Base-by-base conservation (phyloP, 129 eudicot species). In the Helichrysum umbraculigerum region DNA sequence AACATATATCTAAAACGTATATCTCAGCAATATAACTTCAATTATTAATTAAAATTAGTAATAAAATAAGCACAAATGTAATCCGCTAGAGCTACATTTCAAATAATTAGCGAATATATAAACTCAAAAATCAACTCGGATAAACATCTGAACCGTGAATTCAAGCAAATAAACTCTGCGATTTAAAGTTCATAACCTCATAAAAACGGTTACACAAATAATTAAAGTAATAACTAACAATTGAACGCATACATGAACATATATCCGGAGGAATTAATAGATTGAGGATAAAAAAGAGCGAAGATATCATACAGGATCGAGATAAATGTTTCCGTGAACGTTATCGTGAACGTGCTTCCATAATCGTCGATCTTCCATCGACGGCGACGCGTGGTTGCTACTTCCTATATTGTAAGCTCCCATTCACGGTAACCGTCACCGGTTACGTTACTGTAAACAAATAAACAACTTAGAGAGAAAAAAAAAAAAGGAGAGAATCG, bases 261-360 rank as follows among this genome's bases (percentile, higher is more conserved):
- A 29, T 29, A 29, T 28, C 14, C 28, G 29, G 7, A 29, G 0
- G 4, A 58, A 44, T 1, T 14, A 29, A 70, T 3, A 20, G 50
- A 44, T 14, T 3, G 8, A 64, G 9, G 29, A 74, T 33, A 75
- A 66, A 19, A 71, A 37, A 44, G 67, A 66, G 15, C 0, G 77
- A 75, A 65, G 32, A 14, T 28, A 35, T 56, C 66, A 37, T 85
- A 90, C 97, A 75, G 86, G 85, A 86, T 94, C 98, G 81, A 94
- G 93, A 81, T 84, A 85, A 7, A 94, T 94, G 96, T 85, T 87
- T 63, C 98, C 98, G 70, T 93, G 97, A 47, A 93, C 97, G 81
- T 93, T 93, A 81, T 93, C 98, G 66, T 81, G 91, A 47, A 94
- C 85, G 70, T 87, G 93, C 84, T 93, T 94, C 77, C 83, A 80